phyloP scores from a whole-genome alignment of 306 rosid species.

The Gastrolobium villosum region DNA sequence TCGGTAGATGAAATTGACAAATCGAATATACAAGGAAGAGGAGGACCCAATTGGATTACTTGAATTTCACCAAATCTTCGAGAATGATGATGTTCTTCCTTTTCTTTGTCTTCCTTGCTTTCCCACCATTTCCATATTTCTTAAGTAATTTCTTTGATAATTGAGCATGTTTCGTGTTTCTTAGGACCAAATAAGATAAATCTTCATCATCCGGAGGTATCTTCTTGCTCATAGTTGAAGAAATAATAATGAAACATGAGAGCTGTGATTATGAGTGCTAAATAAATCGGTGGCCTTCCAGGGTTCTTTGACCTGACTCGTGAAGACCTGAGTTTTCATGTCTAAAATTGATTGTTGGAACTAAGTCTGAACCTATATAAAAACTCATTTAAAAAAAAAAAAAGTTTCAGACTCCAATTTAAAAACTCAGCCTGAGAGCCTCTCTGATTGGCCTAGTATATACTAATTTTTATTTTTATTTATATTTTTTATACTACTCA shows the following conservation, averaged over 20 bases:
- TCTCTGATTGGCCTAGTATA: too few relatives aligned
- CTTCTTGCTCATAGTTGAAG: not conserved
- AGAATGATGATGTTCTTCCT: slow-evolving; percentile 8
- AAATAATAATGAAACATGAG: slow-evolving; percentile 31
- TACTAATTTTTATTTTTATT: too few relatives aligned
- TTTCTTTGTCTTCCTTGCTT: not conserved
- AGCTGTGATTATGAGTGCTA: slow-evolving; percentile 1
- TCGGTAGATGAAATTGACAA: slow-evolving; percentile 34
- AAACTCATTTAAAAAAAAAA: too few relatives aligned
- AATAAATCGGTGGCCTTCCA: too few relatives aligned
- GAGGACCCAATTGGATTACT: slow-evolving; percentile 70
- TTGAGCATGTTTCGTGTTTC: slow-evolving; percentile 16
- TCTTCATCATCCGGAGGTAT: not conserved
- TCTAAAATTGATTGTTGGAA: too few relatives aligned
- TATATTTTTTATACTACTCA: too few relatives aligned
- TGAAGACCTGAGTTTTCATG: too few relatives aligned
- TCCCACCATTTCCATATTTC: slow-evolving; percentile 12
- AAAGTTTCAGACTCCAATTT: too few relatives aligned
- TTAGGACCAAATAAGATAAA: not conserved
- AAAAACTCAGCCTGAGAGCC: too few relatives aligned
- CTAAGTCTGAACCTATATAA: too few relatives aligned
- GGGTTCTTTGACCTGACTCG: too few relatives aligned
- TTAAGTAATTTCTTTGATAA: not conserved
- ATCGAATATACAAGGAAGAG: slow-evolving; percentile 41
- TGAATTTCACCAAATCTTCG: slow-evolving; percentile 69